phyloP scores from a whole-genome alignment of 371 early-diverging fungal genomes.

The Zychaea mexicana region DNA sequence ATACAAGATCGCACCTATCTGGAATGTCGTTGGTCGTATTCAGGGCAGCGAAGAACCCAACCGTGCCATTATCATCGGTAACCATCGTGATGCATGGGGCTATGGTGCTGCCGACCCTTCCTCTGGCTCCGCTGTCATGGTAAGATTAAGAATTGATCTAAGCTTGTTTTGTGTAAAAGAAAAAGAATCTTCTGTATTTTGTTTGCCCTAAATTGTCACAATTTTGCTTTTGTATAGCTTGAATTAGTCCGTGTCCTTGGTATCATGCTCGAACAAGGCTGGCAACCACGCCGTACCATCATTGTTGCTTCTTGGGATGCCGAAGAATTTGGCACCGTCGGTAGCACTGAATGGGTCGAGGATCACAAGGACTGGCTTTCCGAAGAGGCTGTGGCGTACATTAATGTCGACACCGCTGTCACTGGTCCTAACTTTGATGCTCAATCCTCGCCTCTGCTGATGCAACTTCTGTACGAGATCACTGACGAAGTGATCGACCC shows the following conservation, averaged over 20 bases:
- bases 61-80: slow-evolving; percentile 57
- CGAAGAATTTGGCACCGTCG: slow-evolving; percentile 52
- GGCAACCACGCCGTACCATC: slow-evolving; percentile 71
- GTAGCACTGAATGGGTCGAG: slow-evolving; percentile 76
- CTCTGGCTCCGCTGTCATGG: slow-evolving; percentile 64
- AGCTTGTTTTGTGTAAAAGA: background rate
- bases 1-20: slow-evolving; percentile 56
- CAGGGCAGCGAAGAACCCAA: slow-evolving; percentile 57
- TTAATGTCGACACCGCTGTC: slow-evolving; percentile 62
- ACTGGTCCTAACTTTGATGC: slow-evolving; percentile 54
- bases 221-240: slow-evolving; percentile 26
- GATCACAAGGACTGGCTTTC: slow-evolving; percentile 57
- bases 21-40: slow-evolving; percentile 66
- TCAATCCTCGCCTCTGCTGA: slow-evolving; percentile 53
- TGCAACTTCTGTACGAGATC: slow-evolving; percentile 50
- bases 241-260: slow-evolving; percentile 63
- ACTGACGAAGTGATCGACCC: slow-evolving; percentile 57
- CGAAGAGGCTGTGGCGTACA: slow-evolving; percentile 56
- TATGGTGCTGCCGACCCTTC: slow-evolving; percentile 66
- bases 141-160: slow-evolving; percentile 21
- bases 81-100: slow-evolving; percentile 71
- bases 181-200: background rate
- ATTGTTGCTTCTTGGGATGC: slow-evolving; percentile 74
- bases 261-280: slow-evolving; percentile 57
- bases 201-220: background rate